Conservation (phyloP, 2,329 filamentous ascomycete genomes). For the Nemania sp. region DNA sequence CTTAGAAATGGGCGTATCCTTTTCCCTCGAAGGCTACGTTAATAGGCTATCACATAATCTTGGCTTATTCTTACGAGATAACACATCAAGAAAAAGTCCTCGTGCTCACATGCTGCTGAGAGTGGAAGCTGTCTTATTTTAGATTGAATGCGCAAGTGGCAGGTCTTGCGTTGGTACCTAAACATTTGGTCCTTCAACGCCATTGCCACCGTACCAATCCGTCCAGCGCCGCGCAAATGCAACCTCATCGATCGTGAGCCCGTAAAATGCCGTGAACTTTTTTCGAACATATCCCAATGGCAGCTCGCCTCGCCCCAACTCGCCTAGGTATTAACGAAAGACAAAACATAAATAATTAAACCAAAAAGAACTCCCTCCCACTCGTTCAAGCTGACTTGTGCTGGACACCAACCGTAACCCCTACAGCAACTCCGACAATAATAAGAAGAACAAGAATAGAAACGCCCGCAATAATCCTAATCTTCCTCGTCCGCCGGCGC, state of each 20-base stretch:
- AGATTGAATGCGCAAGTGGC: background rate
- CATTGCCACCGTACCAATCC: background rate
- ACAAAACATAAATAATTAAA: too few relatives aligned
- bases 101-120: background rate
- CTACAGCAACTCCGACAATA: conserved; percentile 41
- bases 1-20: background rate
- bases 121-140: background rate
- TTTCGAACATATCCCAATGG: too few relatives aligned
- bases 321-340: too few relatives aligned
- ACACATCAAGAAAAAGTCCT: background rate
- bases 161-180: background rate
- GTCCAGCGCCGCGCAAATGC: conserved; percentile 10
- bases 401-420: conserved; percentile 31
- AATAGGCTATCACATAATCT: background rate
- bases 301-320: too few relatives aligned
- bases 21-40: background rate
- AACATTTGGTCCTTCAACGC: background rate
- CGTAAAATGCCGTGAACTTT: conserved; percentile 3
- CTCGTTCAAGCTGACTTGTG: background rate
- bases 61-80: background rate
- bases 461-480: conserved; percentile 33
- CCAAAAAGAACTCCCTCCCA: too few relatives aligned
- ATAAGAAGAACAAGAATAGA: conserved; percentile 36
- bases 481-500: conserved; percentile 33
- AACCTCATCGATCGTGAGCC: conserved; percentile 5